Evolutionary conservation across 441 rosid genomes (phyloP), one percentile per base, ranked within the genome.

Genomic region (Biscutella laevigata): DNA sequence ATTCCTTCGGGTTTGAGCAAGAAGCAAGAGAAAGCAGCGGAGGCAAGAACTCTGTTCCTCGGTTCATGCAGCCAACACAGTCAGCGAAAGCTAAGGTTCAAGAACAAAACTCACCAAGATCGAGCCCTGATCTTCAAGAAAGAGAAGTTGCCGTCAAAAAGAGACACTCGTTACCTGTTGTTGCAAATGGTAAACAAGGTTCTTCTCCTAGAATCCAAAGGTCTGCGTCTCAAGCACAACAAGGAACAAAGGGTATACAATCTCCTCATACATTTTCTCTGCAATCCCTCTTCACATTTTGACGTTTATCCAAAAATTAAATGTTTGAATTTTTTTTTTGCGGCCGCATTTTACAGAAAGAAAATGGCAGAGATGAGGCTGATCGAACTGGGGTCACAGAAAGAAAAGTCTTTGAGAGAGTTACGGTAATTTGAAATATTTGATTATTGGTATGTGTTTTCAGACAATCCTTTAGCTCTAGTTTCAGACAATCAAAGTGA

Each of bases 301-400:
- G 11, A 44, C 53, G 36, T 28, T 28, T n/a, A n/a, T 1, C 25
- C 20, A 12, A 2, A n/a, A 34, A 2, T 25, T 22, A 12, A 58
- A 25, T 5, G 22, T 27, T 29, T 45, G 11, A 28, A 8, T 16
- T 26, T 14, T 7, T 44, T 25, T 27, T 15, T 37, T 27, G 15
- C 26, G 26, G n/a, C n/a, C n/a, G n/a, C n/a, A n/a, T 67, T 57
- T 64, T 66, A 60, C 94, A 92, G 99, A 82, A 69, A 77, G 80
- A 66, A 90, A 81, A 60, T 88, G 99, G 97, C 89, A 77, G 71
- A 82, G 94, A n/a, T n/a, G n/a, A n/a, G n/a, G n/a, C n/a, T n/a
- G n/a, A n/a, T n/a, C n/a, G n/a, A n/a, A n/a, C n/a, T n/a, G n/a
- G n/a, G n/a, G n/a, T n/a, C n/a, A n/a, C n/a, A n/a, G n/a, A n/a